Percentiles rank a stretch among this genome's conserved stretches.
phyloP scores from a whole-genome alignment of 805 yeast genomes.

The Starmerella sp. region DNA sequence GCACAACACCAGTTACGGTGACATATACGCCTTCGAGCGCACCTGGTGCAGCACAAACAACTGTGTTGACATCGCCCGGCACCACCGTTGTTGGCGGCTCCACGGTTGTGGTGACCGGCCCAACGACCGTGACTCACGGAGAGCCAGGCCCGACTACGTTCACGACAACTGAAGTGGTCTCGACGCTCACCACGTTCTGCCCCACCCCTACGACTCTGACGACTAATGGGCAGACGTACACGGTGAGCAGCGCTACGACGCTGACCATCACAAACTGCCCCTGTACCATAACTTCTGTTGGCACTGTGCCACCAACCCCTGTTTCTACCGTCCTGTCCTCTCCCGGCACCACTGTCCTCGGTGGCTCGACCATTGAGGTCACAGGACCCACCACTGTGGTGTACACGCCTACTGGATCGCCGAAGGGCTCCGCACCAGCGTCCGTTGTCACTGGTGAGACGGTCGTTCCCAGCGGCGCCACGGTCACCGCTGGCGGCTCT shows the following conservation, averaged over 20 bases:
- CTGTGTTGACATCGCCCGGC: not conserved
- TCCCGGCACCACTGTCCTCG: not conserved
- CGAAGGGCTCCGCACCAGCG: not conserved
- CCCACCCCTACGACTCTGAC: conserved; percentile 51
- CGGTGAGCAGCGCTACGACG: conserved; percentile 62
- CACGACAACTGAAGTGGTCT: conserved; percentile 1
- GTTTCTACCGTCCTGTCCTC: not conserved
- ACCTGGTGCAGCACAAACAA: not conserved
- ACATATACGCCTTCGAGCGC: not conserved
- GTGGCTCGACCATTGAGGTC: not conserved
- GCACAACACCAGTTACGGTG: not conserved
- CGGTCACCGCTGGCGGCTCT: not conserved
- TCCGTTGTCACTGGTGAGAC: not conserved
- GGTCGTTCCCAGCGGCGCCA: not conserved
- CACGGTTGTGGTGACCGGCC: not conserved
- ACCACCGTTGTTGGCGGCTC: not conserved
- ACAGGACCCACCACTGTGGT: not conserved
- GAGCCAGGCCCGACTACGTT: not conserved
- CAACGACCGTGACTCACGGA: not conserved
- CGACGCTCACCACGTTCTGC: conserved; percentile 33
- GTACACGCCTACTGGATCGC: not conserved
- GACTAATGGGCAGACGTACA: conserved; percentile 52
- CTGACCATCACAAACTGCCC: conserved; percentile 47
- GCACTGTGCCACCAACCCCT: not conserved
- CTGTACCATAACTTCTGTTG: conserved; percentile 6